A percentile compares a stretch with the other conserved stretches of the same genome.
Conservation (phyloP, 1,284 basidiomycete genomes). For the Apiotrichum siamense region DNA sequence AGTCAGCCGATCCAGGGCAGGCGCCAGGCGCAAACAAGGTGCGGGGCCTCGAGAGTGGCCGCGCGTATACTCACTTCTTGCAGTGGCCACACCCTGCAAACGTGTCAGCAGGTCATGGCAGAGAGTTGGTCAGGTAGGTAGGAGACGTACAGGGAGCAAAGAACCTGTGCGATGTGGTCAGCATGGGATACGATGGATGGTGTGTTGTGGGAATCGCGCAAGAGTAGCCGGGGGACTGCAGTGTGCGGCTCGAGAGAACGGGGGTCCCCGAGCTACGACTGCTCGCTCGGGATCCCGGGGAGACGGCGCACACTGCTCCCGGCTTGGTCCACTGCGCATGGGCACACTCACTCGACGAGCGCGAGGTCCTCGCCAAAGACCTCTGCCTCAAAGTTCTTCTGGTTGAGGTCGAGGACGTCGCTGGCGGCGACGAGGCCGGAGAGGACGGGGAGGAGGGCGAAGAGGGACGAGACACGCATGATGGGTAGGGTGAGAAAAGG, state of each 20-base stretch:
- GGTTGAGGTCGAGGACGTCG: slow-evolving; percentile 75
- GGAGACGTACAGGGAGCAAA: slow-evolving; percentile 43
- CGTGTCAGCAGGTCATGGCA: neutral
- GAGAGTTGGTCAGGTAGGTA: neutral
- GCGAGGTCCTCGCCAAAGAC: slow-evolving; percentile 70
- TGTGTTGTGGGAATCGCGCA: no score
- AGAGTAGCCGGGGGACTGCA: no score
- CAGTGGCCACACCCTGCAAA: slow-evolving; percentile 47
- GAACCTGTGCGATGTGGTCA: slow-evolving; percentile 25
- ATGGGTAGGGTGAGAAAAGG: neutral
- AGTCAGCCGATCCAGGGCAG: neutral
- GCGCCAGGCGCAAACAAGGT: neutral
- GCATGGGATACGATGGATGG: neutral
- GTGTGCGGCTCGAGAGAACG: no score
- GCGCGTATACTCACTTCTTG: slow-evolving; percentile 36
- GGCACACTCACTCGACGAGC: slow-evolving; percentile 67
- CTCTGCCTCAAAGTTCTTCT: slow-evolving; percentile 63
- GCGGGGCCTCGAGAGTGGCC: neutral
- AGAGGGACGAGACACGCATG: slow-evolving; percentile 16
- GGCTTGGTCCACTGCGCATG: neutral
- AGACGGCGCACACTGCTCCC: neutral
- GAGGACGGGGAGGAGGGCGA: slow-evolving; percentile 26
- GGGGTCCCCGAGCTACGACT: neutral
- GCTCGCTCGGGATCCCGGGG: neutral
- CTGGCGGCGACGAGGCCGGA: slow-evolving; percentile 29